Evolutionary conservation across 495 filamentous ascomycete genomes (phyloP), one percentile per base, ranked within the genome.

Genomic region (Penicillium waksmanii): DNA sequence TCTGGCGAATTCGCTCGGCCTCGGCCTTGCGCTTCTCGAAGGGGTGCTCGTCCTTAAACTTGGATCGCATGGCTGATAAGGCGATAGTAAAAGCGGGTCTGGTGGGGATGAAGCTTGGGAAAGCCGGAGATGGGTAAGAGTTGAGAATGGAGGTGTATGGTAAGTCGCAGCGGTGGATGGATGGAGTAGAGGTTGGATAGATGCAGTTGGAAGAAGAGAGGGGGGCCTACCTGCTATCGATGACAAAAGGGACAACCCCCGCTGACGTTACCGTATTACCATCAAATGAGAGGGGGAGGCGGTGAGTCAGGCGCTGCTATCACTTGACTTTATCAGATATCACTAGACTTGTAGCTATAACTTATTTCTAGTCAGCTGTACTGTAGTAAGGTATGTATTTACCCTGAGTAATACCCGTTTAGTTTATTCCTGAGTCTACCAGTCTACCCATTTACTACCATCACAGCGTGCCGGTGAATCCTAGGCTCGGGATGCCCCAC

Each of bases 41-140:
- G 72, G 93, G 91, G 80, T 97, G 95, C 87, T 98, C 95, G 87
- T 98, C 95, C 90, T 98, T 98, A 81, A 98, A 98, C 85, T 97
- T 98, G 74, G 89, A 92, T 69, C 92, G 87, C 93, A 97, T 93
- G 82, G 68, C 58, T 62, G 65, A 65, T 73, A 67, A 71, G 63
- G 46, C 54, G 63, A 68, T 64, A 70, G 68, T 63, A 56, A 63
- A 48, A 70, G 67, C 65, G 63, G 64, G 63, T 66, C 60, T 42
- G 57, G 57, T 61, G 61, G 63, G 62, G 57, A 43, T 55, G 46
- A 48, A 48, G 46, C 46, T 40, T 42, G 36, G 44, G 56, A 38
- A 25, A 59, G 33, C 44, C 53, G 51, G 59, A 50, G 55, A 47
- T 55, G 13, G 42, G 42, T 44, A 1, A 27, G 15, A 48, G 46